Conservation (phyloP, 139 green algal species). For the Tetradesmus lagerheimii region DNA sequence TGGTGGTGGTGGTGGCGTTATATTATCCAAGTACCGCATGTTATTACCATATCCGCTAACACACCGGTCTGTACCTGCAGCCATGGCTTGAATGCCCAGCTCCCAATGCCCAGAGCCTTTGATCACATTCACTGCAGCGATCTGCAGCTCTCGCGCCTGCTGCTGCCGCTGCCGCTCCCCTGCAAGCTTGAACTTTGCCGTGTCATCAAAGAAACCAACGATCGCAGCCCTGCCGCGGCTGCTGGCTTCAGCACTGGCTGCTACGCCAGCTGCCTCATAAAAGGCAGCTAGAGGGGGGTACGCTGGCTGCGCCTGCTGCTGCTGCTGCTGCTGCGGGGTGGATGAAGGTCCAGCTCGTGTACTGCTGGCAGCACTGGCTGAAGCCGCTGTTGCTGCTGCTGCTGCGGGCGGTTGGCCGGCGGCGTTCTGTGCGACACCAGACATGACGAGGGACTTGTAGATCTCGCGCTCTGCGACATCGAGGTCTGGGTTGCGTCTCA, state of each 20-base stretch:
- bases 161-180: not conserved
- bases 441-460: not conserved
- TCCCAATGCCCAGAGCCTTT: not conserved
- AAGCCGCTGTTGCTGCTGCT: not conserved
- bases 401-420: too few species aligned
- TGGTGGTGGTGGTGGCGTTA: too few species aligned
- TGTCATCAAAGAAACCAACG: not conserved
- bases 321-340: not conserved
- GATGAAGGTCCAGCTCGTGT: not conserved
- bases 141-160: too few species aligned
- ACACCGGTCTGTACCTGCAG: not conserved
- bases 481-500: not conserved
- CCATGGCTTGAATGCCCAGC: not conserved
- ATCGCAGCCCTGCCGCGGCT: not conserved
- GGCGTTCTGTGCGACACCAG: not conserved
- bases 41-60: too few species aligned
- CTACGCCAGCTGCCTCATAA: not conserved
- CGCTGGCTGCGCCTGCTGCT: too few species aligned
- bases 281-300: not conserved
- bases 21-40: too few species aligned
- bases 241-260: not conserved
- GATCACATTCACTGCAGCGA: not conserved
- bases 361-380: not conserved
- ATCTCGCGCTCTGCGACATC: not conserved
- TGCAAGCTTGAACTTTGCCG: not conserved